Percentiles rank a stretch among this genome's conserved stretches.
phyloP scores from a whole-genome alignment of 495 filamentous ascomycete genomes.

The Wilcoxina mikolae region DNA sequence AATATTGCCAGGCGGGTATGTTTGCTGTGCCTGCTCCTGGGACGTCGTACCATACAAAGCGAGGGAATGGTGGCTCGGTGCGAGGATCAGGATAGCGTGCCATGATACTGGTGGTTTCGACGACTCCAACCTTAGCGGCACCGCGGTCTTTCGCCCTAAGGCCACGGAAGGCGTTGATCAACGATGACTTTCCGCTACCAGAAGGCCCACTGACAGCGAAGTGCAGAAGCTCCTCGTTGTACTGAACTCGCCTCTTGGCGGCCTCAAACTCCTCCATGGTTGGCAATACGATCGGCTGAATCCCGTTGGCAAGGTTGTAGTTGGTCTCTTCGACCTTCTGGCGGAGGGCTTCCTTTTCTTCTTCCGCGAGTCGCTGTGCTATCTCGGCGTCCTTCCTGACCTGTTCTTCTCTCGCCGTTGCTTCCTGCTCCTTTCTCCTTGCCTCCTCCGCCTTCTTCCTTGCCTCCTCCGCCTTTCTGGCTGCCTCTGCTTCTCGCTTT shows the following conservation, averaged over 20 bases:
- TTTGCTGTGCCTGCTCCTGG: constrained; percentile 17
- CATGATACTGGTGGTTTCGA: constrained; percentile 11
- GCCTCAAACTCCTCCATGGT: background rate
- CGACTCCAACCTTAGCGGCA: constrained; percentile 6
- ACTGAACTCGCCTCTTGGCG: background rate
- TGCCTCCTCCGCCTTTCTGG: too few species aligned
- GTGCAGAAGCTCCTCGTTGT: constrained; percentile 8
- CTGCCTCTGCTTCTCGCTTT: too few species aligned
- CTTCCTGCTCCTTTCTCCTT: background rate
- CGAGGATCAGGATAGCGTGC: constrained; percentile 9
- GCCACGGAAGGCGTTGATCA: constrained; percentile 19
- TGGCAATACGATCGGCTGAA: background rate
- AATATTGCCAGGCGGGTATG: constrained; percentile 17
- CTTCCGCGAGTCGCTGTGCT: background rate
- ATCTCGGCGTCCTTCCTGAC: background rate
- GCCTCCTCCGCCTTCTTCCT: background rate
- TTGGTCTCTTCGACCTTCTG: background rate
- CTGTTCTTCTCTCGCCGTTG: background rate
- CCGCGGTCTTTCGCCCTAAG: background rate
- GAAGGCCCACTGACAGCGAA: constrained; percentile 12
- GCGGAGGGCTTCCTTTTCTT: background rate
- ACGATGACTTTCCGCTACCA: constrained; percentile 15
- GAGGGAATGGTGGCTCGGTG: background rate
- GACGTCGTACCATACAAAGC: constrained; percentile 20
- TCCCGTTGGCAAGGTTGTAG: background rate